These are phyloP conservation scores for Trifolium fragiferum DNA, from an alignment of 306 rosid species.

Conservation along the genomic window DNA sequence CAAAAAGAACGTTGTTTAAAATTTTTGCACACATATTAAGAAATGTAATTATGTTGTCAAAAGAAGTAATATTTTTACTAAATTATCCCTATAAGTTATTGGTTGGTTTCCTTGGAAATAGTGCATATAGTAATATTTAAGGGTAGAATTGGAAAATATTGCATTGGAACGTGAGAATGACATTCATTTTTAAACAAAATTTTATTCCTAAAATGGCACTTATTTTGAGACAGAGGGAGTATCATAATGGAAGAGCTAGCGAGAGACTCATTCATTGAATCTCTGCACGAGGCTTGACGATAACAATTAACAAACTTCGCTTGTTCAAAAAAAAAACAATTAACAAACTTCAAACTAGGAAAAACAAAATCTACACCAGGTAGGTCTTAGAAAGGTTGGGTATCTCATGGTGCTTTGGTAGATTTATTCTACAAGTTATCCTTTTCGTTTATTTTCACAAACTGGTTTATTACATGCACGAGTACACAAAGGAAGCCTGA, in stretches of 20 bases:
- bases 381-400: neutral
- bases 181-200: too few relatives aligned
- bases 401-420: neutral
- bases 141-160: too few relatives aligned
- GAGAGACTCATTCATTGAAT: neutral
- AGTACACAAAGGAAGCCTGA: conserved; percentile 4
- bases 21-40: too few relatives aligned
- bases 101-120: too few relatives aligned
- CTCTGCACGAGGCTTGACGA: neutral
- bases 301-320: conserved; percentile 27
- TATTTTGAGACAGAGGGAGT: neutral
- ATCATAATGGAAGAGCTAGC: conserved; percentile 9
- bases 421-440: neutral
- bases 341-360: conserved; percentile 20
- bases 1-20: too few relatives aligned
- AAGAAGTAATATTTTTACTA: too few relatives aligned
- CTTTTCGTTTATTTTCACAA: conserved; percentile 9
- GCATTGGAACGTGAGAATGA: too few relatives aligned
- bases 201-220: too few relatives aligned
- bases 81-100: too few relatives aligned
- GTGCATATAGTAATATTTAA: too few relatives aligned
- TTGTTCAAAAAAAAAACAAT: too few relatives aligned
- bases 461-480: neutral
- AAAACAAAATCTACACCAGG: neutral
- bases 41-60: too few relatives aligned